These are phyloP conservation scores for Pyrenopolyporus hunteri DNA, from an alignment of 495 filamentous ascomycete genomes.

Conservation along the genomic window DNA sequence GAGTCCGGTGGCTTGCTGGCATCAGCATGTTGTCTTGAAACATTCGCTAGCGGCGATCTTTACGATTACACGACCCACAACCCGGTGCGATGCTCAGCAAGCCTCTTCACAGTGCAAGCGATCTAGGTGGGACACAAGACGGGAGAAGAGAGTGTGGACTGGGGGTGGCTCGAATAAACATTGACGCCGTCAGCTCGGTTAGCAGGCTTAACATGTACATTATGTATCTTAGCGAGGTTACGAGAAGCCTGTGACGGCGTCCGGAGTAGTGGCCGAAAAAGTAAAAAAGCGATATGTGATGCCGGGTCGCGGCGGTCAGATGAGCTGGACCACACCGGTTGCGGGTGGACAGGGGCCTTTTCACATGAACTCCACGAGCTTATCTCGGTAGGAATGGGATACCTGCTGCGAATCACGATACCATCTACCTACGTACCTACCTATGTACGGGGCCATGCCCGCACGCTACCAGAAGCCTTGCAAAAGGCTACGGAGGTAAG, in stretches of 20 bases:
- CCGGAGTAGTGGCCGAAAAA: conserved; percentile 25
- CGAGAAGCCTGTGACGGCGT: background rate
- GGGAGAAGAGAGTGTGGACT: background rate
- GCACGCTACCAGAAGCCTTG: conserved; percentile 12
- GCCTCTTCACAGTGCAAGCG: conserved; percentile 1
- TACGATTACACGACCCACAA: background rate
- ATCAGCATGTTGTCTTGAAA: conserved; percentile 22
- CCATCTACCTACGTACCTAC: background rate
- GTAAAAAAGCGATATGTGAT: conserved; percentile 26
- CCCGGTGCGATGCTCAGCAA: background rate
- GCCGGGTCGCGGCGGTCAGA: background rate
- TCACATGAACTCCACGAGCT: conserved; percentile 28
- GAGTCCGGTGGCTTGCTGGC: conserved; percentile 13
- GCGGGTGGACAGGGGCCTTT: conserved; percentile 13
- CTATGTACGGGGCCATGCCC: background rate
- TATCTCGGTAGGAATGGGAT: conserved; percentile 36
- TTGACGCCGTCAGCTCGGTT: conserved; percentile 30
- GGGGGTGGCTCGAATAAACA: conserved; percentile 9
- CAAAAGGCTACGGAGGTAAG: conserved; percentile 6
- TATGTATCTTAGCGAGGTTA: background rate
- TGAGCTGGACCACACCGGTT: background rate
- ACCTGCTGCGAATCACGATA: conserved; percentile 33
- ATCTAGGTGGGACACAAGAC: conserved; percentile 26
- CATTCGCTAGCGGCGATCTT: conserved; percentile 25
- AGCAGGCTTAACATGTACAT: background rate